Evolutionary conservation across 1,139 yeast genomes (phyloP).

Genomic region (Meyerozyma athensensis): DNA sequence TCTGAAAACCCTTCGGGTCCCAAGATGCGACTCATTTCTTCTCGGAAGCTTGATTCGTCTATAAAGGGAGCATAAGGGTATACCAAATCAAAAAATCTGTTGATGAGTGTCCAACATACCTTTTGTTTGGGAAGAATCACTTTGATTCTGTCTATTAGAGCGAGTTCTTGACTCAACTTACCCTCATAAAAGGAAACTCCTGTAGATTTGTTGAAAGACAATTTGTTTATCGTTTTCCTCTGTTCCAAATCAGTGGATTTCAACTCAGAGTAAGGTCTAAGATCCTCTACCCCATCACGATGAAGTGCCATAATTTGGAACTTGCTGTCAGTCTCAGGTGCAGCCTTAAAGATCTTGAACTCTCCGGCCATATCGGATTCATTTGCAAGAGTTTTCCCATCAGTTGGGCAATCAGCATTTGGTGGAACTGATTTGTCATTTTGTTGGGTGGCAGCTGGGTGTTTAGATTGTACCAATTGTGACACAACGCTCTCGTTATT

Average conservation of each 20-base stretch:
- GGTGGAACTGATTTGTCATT: background rate
- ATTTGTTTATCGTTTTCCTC: conserved; percentile 20
- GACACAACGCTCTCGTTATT: conserved; percentile 4
- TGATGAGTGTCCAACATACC: conserved; percentile 43
- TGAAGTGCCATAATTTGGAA: conserved; percentile 12
- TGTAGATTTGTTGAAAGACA: conserved; percentile 12
- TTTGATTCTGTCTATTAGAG: conserved; percentile 29
- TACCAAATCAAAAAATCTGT: conserved; percentile 39
- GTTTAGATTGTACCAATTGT: too few relatives aligned
- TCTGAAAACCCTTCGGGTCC: conserved; percentile 20
- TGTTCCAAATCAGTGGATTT: conserved; percentile 24
- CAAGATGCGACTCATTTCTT: conserved; percentile 17
- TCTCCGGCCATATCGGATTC: too few relatives aligned
- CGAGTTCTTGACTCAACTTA: conserved; percentile 26
- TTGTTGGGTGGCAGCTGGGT: too few relatives aligned
- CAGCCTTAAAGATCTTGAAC: conserved; percentile 1
- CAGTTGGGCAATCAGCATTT: background rate
- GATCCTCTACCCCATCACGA: conserved; percentile 20
- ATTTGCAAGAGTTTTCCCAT: background rate
- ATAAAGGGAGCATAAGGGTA: conserved; percentile 45
- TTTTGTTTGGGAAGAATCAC: conserved; percentile 39
- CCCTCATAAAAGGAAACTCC: conserved; percentile 31
- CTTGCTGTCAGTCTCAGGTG: conserved; percentile 1
- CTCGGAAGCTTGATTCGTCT: conserved; percentile 33
- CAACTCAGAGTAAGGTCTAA: conserved; percentile 17